Evolutionary conservation across 345 rosid species (phyloP), one percentile per base, ranked within the genome.

Genomic region (Diplotaxis tenuifolia): DNA sequence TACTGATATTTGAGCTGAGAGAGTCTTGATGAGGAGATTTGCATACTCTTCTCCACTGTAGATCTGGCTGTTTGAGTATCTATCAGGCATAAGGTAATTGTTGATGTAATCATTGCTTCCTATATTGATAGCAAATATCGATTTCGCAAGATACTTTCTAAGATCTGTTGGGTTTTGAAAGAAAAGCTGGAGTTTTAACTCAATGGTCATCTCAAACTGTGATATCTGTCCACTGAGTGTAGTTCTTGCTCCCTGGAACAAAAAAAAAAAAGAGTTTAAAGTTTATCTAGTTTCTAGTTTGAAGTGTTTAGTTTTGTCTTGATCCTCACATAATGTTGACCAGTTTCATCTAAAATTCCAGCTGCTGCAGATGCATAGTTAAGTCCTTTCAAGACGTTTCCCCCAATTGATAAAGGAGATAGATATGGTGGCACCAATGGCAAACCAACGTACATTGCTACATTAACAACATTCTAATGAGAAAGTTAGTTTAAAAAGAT

Each of bases 91-190:
- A 22, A 83, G 84, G 68, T 80, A 84, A 25, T 86, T 83, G 75
- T 86, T 81, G 75, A 86, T 81, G 68, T 81, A 84, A 69, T 84
- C 83, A 60, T 83, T 81, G 78, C 87, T 83, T 57, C 84, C 84
- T 54, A 76, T 69, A 55, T 25, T 65, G 67, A 82, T 75, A 6
- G 63, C 63, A 45, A 69, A 54, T 14, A 76, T 28, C 15, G 82
- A 78, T 62, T 71, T 78, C 4, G 75, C 72, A 38, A 75, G 73
- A 58, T 78, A 78, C 31, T 50, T 29, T 32, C 34, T 68, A 42
- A 74, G 80, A 50, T 71, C 66, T 29, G 23, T 63, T 29, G 82
- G 49, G 23, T 62, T 71, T 67, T 67, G 72, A 49, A 78, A 78
- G 47, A 67, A 32, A 10, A 56, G 79, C 70, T 29, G 71, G 58